Evolutionary conservation across 75 land plant species (phyloP), one percentile per base, ranked within the genome.

Genomic region (Cryptomeria japonica): DNA sequence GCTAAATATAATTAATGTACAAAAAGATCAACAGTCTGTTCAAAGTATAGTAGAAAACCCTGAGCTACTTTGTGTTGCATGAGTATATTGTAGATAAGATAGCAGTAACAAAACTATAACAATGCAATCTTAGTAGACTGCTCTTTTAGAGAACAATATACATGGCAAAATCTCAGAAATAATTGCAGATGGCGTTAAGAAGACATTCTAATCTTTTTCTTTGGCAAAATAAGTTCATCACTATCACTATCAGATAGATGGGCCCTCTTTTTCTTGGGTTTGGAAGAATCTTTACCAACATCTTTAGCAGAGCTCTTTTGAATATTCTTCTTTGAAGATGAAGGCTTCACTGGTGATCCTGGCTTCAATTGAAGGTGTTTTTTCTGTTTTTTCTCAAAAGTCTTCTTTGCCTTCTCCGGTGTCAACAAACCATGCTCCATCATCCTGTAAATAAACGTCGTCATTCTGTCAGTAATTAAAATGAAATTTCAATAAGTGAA

Each of bases 371-470:
- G 90, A 37, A 86, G 87, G 73, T 93, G 96, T 75, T 84, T 91
- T 80, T 91, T 91, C 89, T 93, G 96, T 82, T 96, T 96, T 84
- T 87, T 91, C 85, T 93, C 95, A 73, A 89, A 90, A 55, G 92
- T 94, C 88, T 87, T 96, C 80, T 90, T 94, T 15, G 97, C 93
- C 88, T 87, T 88, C 73, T 96, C 97, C 41, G 93, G 92, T 44
- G 96, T 91, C n/a, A 96, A 85, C 89, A 96, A 76, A 39, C 97
- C 97, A 86, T 96, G 97, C 77, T 96, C 97, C 97, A 96, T 96
- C 95, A 96, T 88, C 97, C 97, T 96, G 89, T 55, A 90, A 85
- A 85, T 37, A 85, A 51, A 42, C 56, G 8, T 15, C 13, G 68
- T 44, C 84, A 82, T 46, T 28, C 28, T 44, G 28, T 46, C 84